Evolutionary conservation across 108 stramenopile genomes (phyloP).

Genomic region (Mediolabrus comicus): DNA sequence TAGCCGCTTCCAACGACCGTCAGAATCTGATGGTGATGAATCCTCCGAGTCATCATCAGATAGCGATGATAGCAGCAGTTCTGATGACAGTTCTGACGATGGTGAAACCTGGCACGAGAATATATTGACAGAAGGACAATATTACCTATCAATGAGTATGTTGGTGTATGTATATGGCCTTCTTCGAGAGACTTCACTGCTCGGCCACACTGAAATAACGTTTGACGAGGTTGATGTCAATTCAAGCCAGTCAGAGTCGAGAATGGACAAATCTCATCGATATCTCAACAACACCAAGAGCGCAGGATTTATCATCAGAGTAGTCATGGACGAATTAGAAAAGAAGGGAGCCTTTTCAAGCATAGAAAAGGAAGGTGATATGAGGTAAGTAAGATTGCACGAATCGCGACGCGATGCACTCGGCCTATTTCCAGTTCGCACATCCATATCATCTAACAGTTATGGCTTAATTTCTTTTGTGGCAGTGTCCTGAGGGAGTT

Average conservation of each 20-base stretch:
- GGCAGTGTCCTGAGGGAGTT: slow-evolving; percentile 12
- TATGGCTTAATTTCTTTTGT: not conserved
- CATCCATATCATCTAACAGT: not conserved
- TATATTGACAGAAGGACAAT: slow-evolving; percentile 16
- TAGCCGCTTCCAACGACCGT: not conserved
- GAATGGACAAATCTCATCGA: not conserved
- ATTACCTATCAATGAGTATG: slow-evolving; percentile 17
- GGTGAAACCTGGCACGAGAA: not conserved
- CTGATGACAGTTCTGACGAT: slow-evolving; percentile 1
- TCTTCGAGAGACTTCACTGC: not conserved
- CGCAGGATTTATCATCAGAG: slow-evolving; percentile 10
- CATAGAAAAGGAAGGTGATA: slow-evolving; percentile 1
- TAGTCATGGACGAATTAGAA: slow-evolving; percentile 14
- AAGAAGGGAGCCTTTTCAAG: slow-evolving; percentile 5
- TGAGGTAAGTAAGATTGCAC: not conserved
- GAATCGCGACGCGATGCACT: not conserved
- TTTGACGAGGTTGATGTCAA: slow-evolving; percentile 19
- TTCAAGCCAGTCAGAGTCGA: not conserved
- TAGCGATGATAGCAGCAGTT: not conserved
- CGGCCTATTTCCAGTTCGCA: not conserved
- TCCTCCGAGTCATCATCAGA: too few relatives aligned
- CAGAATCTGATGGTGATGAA: not conserved
- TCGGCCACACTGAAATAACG: slow-evolving; percentile 9
- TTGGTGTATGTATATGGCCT: slow-evolving; percentile 3
- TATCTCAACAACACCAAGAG: slow-evolving; percentile 11